Base-by-base conservation (phyloP, 2,329 filamentous ascomycete species). In the Calonectria hongkongensis region DNA sequence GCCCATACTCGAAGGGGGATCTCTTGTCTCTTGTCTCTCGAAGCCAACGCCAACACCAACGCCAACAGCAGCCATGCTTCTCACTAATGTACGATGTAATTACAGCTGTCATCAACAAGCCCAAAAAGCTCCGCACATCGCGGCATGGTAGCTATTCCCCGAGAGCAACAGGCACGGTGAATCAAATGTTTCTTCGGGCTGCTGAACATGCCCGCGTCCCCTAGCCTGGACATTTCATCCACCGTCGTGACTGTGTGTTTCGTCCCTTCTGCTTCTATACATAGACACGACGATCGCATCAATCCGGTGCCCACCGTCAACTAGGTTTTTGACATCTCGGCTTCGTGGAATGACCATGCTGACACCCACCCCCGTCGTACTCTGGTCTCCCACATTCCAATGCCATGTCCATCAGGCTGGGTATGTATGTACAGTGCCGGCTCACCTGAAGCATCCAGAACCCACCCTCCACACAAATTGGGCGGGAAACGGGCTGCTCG, bases 381-480 rank as follows among this genome's bases (percentile, higher is more conserved):
- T 60, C 30, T 64, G 28, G 39, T 10, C 33, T 41, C 33, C 30
- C 25, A n/a, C 54, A 41, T 41, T 41, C 54, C 54, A 58, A 8
- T 58, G 33, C n/a, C 54, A 58, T 58, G 30, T 36, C 33, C 28
- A 15, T 39, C 54, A 25, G 54, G 39, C n/a, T 41, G 36, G 8
- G 33, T 13, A 39, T 21, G 33, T 13, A 39, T 21, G 39, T 25
- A n/a, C 33, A 41, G 54, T 41, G 12, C 54, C 51, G 73, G 66
- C 64, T 73, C 78, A 79, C 78, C 78, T 79, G 78, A 79, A 78
- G 78, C 78, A 77, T 64, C 73, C 72, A 71, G 51, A 63, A 64
- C 56, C 64, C 70, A 71, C 64, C 62, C 43, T 58, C 47, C 70
- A 54, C 64, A 39, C 48, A 13, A 58, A 56, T 41, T 41, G 45